These are phyloP conservation scores for Spinacia oleracea DNA, from an alignment of 179 eudicot species.

Conservation along the genomic window DNA sequence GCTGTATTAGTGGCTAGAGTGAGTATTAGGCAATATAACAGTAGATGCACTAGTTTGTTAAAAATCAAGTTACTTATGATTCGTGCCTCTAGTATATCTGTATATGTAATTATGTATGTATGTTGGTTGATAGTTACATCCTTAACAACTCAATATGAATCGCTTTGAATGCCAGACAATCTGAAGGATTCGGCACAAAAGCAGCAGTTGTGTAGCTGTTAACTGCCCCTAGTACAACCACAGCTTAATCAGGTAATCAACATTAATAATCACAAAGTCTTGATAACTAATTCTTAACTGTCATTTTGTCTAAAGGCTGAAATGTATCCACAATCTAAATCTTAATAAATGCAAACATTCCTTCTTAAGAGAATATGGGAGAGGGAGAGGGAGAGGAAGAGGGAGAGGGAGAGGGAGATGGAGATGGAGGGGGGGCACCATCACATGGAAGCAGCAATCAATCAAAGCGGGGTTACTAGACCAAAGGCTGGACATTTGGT, in stretches of 20 bases:
- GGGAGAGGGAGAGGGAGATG: too few species aligned
- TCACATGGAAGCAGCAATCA: slow-evolving; percentile 58
- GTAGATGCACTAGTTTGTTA: not conserved
- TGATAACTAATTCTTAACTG: slow-evolving; percentile 16
- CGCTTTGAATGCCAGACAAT: not conserved
- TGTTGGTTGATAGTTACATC: not conserved
- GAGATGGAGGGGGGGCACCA: slow-evolving; percentile 50
- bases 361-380: not conserved
- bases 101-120: too few species aligned
- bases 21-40: not conserved
- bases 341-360: slow-evolving; percentile 24
- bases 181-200: not conserved
- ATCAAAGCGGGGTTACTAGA: slow-evolving; percentile 36
- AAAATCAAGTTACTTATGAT: too few species aligned
- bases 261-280: not conserved
- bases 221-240: slow-evolving; percentile 19
- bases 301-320: slow-evolving; percentile 17
- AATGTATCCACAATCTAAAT: slow-evolving; percentile 7
- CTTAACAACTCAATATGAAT: not conserved
- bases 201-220: not conserved
- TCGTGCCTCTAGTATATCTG: too few species aligned
- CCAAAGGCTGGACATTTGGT: slow-evolving; percentile 23
- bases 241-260: slow-evolving; percentile 23
- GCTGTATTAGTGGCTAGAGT: not conserved
- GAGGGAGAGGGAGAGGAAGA: too few species aligned